These are phyloP conservation scores for Peniophora sp. DNA, from an alignment of 1,284 basidiomycete species.

Conservation along the genomic window DNA sequence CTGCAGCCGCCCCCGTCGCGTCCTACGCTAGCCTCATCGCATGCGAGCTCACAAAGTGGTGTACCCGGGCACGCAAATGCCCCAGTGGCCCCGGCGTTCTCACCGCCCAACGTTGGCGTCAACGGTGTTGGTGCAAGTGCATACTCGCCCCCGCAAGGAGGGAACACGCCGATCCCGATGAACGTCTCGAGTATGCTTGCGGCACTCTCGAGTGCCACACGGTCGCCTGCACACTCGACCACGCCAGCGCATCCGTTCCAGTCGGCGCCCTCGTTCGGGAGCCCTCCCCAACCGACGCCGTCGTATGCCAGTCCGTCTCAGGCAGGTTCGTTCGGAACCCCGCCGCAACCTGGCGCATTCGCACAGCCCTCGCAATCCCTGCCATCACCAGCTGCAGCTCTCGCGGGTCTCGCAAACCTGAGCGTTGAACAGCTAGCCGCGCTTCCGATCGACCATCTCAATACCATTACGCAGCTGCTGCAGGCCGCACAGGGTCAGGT, in stretches of 20 bases:
- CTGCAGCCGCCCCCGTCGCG: constrained; percentile 34
- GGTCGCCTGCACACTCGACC: background rate
- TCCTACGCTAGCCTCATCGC: constrained; percentile 5
- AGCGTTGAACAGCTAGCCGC: background rate
- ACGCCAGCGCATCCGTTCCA: background rate
- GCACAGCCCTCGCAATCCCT: background rate
- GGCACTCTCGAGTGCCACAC: background rate
- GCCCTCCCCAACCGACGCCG: background rate
- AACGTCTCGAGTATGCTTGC: background rate
- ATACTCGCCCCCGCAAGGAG: constrained; percentile 2
- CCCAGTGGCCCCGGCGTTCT: too few species aligned
- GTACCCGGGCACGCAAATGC: too few species aligned
- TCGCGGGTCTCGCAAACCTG: background rate
- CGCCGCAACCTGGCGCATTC: too few species aligned
- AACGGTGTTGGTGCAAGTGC: constrained; percentile 4
- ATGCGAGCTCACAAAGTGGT: too few species aligned
- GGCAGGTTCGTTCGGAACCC: too few species aligned
- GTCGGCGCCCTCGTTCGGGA: background rate
- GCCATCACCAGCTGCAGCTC: background rate
- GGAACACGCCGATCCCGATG: constrained; percentile 1
- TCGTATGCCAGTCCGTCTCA: background rate
- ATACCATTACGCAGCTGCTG: background rate
- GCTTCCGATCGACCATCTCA: background rate
- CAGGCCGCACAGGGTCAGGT: background rate
- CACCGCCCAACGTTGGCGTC: background rate